Evolutionary conservation across 306 rosid genomes (phyloP).

Genomic region (Malus orientalis): DNA sequence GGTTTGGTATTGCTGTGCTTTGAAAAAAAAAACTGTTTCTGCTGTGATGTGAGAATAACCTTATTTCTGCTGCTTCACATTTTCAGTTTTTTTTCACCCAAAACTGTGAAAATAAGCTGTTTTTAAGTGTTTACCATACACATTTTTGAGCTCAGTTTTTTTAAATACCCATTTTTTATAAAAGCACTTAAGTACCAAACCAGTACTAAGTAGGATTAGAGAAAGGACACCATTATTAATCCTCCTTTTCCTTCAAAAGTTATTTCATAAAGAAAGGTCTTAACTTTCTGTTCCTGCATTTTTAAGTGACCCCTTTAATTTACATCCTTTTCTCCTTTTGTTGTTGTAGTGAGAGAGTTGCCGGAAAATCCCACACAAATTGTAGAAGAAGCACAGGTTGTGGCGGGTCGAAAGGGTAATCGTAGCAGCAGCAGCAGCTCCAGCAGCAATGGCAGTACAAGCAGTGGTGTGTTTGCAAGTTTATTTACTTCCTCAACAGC

Average conservation of each 20-base stretch:
- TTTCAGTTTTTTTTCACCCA: too few relatives aligned
- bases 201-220: constrained; percentile 8
- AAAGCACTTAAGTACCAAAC: too few relatives aligned
- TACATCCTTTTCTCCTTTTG: neutral
- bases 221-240: constrained; percentile 38
- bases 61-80: too few relatives aligned
- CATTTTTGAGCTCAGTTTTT: too few relatives aligned
- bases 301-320: constrained; percentile 23
- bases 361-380: constrained; percentile 34
- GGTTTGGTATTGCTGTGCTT: too few relatives aligned
- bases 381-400: constrained; percentile 42
- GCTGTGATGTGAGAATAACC: too few relatives aligned
- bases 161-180: too few relatives aligned
- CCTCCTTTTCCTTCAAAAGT: constrained; percentile 33
- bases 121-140: too few relatives aligned
- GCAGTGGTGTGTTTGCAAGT: constrained; percentile 64
- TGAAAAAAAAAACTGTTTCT: too few relatives aligned
- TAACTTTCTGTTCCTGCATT: constrained; percentile 21
- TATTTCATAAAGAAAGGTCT: neutral
- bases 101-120: too few relatives aligned
- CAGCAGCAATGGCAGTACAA: constrained; percentile 46
- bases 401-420: constrained; percentile 32
- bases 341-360: constrained; percentile 25
- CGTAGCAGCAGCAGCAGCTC: constrained; percentile 51
- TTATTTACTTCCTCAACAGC: constrained; percentile 68